Conservation (phyloP, 2,329 filamentous ascomycete genomes). For the Cercospora canescens region DNA sequence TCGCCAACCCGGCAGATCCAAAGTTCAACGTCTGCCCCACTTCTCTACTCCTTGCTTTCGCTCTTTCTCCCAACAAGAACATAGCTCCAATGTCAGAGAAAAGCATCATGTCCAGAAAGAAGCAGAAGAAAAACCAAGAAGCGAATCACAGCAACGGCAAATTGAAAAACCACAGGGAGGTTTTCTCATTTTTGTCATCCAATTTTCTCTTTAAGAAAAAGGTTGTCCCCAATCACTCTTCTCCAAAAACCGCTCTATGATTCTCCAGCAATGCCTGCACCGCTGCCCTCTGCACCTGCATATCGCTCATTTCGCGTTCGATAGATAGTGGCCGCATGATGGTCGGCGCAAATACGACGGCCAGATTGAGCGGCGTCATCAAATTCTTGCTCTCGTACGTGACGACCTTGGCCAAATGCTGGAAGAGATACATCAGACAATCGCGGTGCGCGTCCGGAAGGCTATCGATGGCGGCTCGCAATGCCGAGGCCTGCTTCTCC, state of each 20-base stretch:
- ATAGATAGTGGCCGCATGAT: conserved; percentile 91
- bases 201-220: not conserved
- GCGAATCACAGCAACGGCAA: not conserved
- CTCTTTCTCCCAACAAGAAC: too few relatives aligned
- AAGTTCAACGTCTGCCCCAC: too few relatives aligned
- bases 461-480: conserved; percentile 72
- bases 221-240: conserved; percentile 5
- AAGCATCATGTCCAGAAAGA: too few relatives aligned
- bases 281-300: conserved; percentile 87
- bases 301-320: conserved; percentile 93
- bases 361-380: conserved; percentile 95
- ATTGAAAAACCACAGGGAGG: not conserved
- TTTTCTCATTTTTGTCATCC: not conserved
- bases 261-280: conserved; percentile 94
- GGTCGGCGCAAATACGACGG: conserved; percentile 95
- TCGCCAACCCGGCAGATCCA: too few relatives aligned
- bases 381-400: conserved; percentile 80
- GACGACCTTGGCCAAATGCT: conserved; percentile 87
- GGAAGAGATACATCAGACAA: conserved; percentile 89
- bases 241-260: conserved; percentile 72
- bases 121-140: not conserved
- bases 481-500: conserved; percentile 66
- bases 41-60: too few relatives aligned
- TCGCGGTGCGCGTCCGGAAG: conserved; percentile 84
- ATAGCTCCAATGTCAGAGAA: too few relatives aligned